Evolutionary conservation across 2,329 filamentous ascomycete species (phyloP).

Genomic region (Monilinia vaccinii-corymbosi): DNA sequence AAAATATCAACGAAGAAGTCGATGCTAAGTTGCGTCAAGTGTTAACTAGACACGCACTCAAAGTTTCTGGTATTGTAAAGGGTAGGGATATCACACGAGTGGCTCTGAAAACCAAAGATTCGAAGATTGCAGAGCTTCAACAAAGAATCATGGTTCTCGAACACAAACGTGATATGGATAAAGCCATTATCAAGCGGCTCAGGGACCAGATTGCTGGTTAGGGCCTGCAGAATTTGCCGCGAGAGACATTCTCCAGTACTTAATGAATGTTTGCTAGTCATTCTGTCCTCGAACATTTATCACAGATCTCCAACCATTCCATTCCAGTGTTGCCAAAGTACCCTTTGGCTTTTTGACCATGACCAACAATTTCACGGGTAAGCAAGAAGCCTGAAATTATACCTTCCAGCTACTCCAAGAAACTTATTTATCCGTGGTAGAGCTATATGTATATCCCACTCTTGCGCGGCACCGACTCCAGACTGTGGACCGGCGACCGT

Average conservation of each 20-base stretch:
- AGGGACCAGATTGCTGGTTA: slow-evolving; percentile 6
- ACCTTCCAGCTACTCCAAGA: not conserved
- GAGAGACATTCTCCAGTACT: too few relatives aligned
- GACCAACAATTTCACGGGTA: not conserved
- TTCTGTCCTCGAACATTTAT: not conserved
- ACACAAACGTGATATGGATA: slow-evolving; percentile 45
- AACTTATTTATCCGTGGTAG: not conserved
- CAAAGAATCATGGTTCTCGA: slow-evolving; percentile 51
- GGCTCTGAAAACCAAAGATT: slow-evolving; percentile 54
- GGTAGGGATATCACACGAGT: slow-evolving; percentile 59
- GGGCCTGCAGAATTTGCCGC: not conserved
- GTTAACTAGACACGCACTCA: slow-evolving; percentile 47
- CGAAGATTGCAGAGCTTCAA: slow-evolving; percentile 55
- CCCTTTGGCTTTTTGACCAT: not conserved
- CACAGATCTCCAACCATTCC: not conserved
- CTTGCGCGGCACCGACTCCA: too few relatives aligned
- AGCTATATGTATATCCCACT: not conserved
- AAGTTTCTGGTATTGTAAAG: slow-evolving; percentile 50
- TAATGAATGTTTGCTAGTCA: not conserved
- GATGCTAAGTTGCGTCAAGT: slow-evolving; percentile 34
- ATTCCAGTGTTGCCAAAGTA: not conserved
- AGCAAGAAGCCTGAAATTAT: not conserved
- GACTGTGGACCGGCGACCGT: too few relatives aligned
- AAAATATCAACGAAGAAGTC: slow-evolving; percentile 33
- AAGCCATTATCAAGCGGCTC: slow-evolving; percentile 32